Percentiles rank a stretch among this genome's conserved stretches.
Evolutionary conservation across 2,329 filamentous ascomycete species (phyloP).

Genomic region (Neophaeococcomyces mojaviensis): DNA sequence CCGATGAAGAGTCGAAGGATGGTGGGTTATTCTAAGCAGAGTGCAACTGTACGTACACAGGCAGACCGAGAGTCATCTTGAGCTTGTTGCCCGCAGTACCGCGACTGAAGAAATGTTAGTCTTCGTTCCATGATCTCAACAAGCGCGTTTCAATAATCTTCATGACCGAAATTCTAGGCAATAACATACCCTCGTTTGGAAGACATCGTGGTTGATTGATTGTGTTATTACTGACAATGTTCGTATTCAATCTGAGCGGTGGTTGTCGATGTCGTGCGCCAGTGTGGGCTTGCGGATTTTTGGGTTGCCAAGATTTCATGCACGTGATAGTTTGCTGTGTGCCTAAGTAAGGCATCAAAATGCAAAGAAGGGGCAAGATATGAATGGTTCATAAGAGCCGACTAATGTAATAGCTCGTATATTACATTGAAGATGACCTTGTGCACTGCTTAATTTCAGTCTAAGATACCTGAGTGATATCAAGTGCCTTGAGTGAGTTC

Average conservation of each 20-base stretch:
- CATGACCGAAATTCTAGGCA: not conserved
- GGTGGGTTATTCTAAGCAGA: constrained; percentile 10
- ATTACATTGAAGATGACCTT: too few species aligned
- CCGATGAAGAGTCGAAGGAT: not conserved
- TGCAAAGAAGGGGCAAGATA: too few species aligned
- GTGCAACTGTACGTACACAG: constrained; percentile 67
- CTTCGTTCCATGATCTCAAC: constrained; percentile 4
- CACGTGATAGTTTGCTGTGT: too few species aligned
- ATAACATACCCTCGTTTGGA: constrained; percentile 23
- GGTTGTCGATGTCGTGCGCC: not conserved
- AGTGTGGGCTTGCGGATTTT: too few species aligned
- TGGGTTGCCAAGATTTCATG: too few species aligned
- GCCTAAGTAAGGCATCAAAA: too few species aligned
- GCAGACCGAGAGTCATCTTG: constrained; percentile 99
- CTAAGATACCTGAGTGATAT: too few species aligned
- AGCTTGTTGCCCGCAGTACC: constrained; percentile 99
- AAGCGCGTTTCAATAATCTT: not conserved
- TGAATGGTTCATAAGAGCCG: too few species aligned
- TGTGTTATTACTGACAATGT: not conserved
- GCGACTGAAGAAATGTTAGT: constrained; percentile 38
- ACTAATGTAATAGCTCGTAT: too few species aligned
- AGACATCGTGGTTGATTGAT: constrained; percentile 9
- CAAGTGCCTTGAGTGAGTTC: too few species aligned
- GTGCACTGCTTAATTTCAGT: too few species aligned
- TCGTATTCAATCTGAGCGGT: not conserved